These are phyloP conservation scores for Tolypocladium nubicola DNA, from an alignment of 2,329 filamentous ascomycete genomes.

Conservation along the genomic window DNA sequence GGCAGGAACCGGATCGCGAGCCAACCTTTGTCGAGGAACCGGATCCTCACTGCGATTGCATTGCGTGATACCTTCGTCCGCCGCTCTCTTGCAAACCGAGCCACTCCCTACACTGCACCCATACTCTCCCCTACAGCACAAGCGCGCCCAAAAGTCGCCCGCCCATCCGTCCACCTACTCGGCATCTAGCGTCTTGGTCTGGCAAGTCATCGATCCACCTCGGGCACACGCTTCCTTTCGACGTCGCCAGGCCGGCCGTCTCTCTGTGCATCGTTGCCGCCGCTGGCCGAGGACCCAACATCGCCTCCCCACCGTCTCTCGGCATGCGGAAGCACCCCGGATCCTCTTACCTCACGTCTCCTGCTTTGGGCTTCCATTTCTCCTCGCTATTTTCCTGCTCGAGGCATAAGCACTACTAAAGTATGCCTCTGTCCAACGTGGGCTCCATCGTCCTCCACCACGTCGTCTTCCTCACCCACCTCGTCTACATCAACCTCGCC, in stretches of 20 bases:
- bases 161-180: neutral
- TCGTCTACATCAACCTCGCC: constrained; percentile 41
- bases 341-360: neutral
- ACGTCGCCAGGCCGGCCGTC: neutral
- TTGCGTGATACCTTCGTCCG: too few relatives aligned
- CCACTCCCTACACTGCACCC: too few relatives aligned
- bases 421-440: constrained; percentile 41
- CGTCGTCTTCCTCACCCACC: constrained; percentile 41
- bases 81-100: too few relatives aligned
- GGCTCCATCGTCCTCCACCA: constrained; percentile 40
- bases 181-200: neutral
- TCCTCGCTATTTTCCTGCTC: neutral
- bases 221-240: neutral
- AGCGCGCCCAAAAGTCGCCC: neutral
- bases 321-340: neutral
- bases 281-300: neutral
- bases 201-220: neutral
- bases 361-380: neutral
- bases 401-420: neutral
- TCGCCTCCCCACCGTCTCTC: neutral
- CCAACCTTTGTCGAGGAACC: neutral
- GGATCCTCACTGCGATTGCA: too few relatives aligned
- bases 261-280: neutral
- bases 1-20: neutral
- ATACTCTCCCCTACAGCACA: neutral